Conservation (phyloP, 345 rosid genomes). For the Corchorus capsularis region DNA sequence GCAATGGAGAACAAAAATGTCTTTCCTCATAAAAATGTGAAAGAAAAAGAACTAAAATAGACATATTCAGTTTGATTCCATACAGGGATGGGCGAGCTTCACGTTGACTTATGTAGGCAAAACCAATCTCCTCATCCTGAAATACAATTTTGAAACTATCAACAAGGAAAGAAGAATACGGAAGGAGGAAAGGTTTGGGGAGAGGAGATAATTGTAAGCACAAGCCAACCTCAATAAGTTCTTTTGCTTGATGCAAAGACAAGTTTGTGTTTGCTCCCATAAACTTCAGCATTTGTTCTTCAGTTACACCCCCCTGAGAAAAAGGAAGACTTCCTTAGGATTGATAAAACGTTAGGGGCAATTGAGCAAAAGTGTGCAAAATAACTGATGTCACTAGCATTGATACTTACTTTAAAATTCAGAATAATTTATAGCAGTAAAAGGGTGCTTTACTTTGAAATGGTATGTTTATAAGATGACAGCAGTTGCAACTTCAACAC, state of each 20-base stretch:
- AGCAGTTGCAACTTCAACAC: constrained; percentile 6
- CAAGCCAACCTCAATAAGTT: constrained; percentile 78
- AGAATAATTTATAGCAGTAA: constrained; percentile 13
- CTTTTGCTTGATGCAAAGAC: constrained; percentile 70
- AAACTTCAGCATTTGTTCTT: constrained; percentile 93
- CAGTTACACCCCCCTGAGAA: constrained; percentile 85
- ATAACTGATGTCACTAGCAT: constrained; percentile 4
- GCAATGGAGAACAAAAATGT: neutral
- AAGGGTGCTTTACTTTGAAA: neutral
- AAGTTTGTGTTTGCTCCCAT: constrained; percentile 92
- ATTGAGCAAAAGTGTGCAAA: neutral
- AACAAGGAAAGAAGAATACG: constrained; percentile 1
- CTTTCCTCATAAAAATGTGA: neutral
- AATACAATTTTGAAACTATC: constrained; percentile 22
- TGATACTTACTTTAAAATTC: constrained; percentile 17
- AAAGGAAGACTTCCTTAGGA: constrained; percentile 17
- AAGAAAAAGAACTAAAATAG: constrained; percentile 10
- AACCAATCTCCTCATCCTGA: constrained; percentile 87
- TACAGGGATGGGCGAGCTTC: constrained; percentile 94
- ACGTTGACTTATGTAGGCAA: constrained; percentile 87
- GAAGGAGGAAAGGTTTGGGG: neutral
- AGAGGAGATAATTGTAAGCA: constrained; percentile 12
- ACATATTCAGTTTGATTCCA: constrained; percentile 26
- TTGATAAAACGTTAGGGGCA: neutral
- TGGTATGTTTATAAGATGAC: constrained; percentile 7